phyloP scores from a whole-genome alignment of 306 rosid species.

The Glycine latifolia region DNA sequence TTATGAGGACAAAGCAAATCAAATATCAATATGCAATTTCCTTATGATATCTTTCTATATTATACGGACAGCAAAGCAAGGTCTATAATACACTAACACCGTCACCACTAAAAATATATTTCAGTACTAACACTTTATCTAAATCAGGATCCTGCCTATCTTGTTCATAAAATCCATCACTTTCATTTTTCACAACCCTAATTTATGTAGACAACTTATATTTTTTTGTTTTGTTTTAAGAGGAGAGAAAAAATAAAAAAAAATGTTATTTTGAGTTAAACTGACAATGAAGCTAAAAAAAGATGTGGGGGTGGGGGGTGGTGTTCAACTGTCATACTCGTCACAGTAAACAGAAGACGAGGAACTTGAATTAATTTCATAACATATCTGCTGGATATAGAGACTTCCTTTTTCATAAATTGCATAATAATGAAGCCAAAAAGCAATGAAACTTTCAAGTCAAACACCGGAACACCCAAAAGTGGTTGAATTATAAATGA shows the following conservation, averaged over 20 bases:
- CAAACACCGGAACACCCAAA: slow-evolving; percentile 9
- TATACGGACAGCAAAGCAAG: slow-evolving; percentile 41
- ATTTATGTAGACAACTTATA: background rate
- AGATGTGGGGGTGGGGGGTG: no score
- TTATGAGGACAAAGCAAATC: slow-evolving; percentile 36
- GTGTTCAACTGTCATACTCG: background rate
- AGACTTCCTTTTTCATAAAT: slow-evolving; percentile 18
- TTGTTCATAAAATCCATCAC: slow-evolving; percentile 32
- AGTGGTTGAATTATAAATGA: slow-evolving; percentile 10
- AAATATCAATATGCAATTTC: slow-evolving; percentile 33
- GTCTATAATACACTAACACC: slow-evolving; percentile 39
- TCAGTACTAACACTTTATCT: slow-evolving; percentile 13
- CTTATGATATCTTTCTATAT: slow-evolving; percentile 38
- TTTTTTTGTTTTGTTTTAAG: background rate
- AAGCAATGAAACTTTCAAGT: background rate
- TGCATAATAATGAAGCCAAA: slow-evolving; percentile 13
- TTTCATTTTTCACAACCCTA: slow-evolving; percentile 7
- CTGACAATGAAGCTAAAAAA: background rate
- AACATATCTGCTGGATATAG: background rate
- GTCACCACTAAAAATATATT: slow-evolving; percentile 29
- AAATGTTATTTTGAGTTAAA: background rate
- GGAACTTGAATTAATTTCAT: background rate
- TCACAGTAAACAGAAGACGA: slow-evolving; percentile 6
- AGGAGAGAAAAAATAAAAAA: background rate
- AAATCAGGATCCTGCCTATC: slow-evolving; percentile 25